These are phyloP conservation scores for Croton setiger DNA, from an alignment of 441 rosid genomes.

Conservation along the genomic window DNA sequence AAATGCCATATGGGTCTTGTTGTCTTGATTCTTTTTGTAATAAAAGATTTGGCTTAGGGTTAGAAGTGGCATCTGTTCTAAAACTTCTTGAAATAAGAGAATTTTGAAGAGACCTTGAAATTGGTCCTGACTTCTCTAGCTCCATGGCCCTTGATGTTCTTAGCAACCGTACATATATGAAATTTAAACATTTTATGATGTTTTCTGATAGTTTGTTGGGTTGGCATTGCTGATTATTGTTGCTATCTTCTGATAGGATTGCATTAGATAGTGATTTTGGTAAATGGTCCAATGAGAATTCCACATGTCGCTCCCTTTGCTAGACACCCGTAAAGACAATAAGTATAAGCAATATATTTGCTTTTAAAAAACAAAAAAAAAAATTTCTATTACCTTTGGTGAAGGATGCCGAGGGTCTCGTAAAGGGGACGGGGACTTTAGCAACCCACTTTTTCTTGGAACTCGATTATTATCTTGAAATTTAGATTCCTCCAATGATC, in stretches of 20 bases:
- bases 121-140: conserved; percentile 63
- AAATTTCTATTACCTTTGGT: conserved; percentile 46
- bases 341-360: too few species aligned
- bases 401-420: conserved; percentile 63
- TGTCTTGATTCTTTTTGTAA: conserved; percentile 70
- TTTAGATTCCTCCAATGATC: conserved; percentile 35
- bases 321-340: background rate
- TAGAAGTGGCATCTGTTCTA: conserved; percentile 50
- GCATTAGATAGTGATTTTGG: conserved; percentile 60
- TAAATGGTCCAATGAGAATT: conserved; percentile 38
- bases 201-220: conserved; percentile 87
- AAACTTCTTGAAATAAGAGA: conserved; percentile 66
- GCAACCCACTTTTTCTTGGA: conserved; percentile 34
- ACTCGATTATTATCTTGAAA: conserved; percentile 33
- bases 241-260: conserved; percentile 53
- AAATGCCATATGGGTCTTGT: conserved; percentile 84
- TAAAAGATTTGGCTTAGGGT: conserved; percentile 42
- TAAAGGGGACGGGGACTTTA: conserved; percentile 62
- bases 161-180: conserved; percentile 71
- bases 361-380: background rate
- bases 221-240: conserved; percentile 48
- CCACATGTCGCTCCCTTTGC: conserved; percentile 54
- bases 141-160: conserved; percentile 86
- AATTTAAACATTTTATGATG: conserved; percentile 78
- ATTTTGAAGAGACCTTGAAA: conserved; percentile 56